Conservation (phyloP, 257 asterid genomes). For the Penstemon davidsonii region DNA sequence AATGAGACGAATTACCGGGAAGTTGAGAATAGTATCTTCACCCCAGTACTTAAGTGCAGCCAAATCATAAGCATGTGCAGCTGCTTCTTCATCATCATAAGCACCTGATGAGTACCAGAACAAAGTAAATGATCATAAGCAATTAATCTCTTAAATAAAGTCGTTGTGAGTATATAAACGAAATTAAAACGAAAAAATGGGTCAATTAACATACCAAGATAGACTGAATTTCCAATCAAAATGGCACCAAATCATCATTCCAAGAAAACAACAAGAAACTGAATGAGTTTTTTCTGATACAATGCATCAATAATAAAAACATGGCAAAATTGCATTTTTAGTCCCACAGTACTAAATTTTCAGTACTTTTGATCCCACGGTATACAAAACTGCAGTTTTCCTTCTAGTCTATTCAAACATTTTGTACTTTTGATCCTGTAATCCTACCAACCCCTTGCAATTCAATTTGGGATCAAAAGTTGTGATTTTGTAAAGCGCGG, state of each 20-base stretch:
- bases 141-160: neutral
- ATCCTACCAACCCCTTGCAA: too few relatives aligned
- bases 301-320: neutral
- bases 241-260: constrained; percentile 28
- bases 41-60: constrained; percentile 95
- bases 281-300: neutral
- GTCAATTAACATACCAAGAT: constrained; percentile 56
- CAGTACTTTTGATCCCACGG: too few relatives aligned
- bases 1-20: constrained; percentile 48
- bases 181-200: too few relatives aligned
- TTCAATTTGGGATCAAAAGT: too few relatives aligned
- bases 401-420: too few relatives aligned
- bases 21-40: constrained; percentile 73
- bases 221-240: constrained; percentile 53
- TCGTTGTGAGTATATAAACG: neutral
- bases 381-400: too few relatives aligned
- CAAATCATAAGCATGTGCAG: constrained; percentile 86
- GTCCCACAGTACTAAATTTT: too few relatives aligned
- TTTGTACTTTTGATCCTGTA: too few relatives aligned
- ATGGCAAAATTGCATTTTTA: neutral
- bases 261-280: neutral
- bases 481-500: too few relatives aligned
- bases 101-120: constrained; percentile 47
- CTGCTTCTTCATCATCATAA: constrained; percentile 81
- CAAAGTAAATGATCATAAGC: neutral